Evolutionary conservation across 2,329 filamentous ascomycete species (phyloP).

Genomic region (Colletotrichum tanaceti): DNA sequence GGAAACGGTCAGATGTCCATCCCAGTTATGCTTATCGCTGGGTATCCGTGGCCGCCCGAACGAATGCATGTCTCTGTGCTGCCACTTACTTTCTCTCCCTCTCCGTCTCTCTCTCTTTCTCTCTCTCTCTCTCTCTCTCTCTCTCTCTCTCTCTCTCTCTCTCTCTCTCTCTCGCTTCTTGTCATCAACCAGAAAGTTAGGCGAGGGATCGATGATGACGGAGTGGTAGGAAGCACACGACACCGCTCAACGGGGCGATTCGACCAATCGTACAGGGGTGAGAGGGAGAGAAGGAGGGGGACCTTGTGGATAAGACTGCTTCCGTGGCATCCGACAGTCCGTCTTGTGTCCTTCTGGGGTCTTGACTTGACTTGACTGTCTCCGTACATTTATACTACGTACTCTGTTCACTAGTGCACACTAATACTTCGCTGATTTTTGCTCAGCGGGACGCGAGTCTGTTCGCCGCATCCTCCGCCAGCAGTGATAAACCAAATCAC

Average conservation of each 20-base stretch:
- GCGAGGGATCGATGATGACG: slow-evolving; percentile 31
- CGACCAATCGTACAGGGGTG: slow-evolving; percentile 19
- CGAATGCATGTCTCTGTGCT: background rate
- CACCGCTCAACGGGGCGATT: slow-evolving; percentile 6
- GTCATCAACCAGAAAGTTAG: slow-evolving; percentile 16
- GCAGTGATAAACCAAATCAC: too few species aligned
- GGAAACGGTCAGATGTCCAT: background rate
- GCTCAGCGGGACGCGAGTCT: background rate
- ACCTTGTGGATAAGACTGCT: slow-evolving; percentile 24
- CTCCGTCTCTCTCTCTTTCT: too few species aligned
- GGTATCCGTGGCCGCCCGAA: background rate
- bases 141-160: too few species aligned
- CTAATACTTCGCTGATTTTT: too few species aligned
- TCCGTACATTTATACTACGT: too few species aligned
- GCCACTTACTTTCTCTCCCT: background rate
- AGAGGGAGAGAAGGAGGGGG: background rate
- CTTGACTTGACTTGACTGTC: background rate
- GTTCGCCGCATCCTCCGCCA: too few species aligned
- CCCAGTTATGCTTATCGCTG: background rate
- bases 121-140: too few species aligned
- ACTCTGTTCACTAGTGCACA: too few species aligned
- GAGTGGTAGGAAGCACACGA: slow-evolving; percentile 16
- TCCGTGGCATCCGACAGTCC: slow-evolving; percentile 38
- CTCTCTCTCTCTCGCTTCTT: background rate
- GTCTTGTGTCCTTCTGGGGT: slow-evolving; percentile 26